These are phyloP conservation scores for Stropharia rugosoannulata DNA, from an alignment of 768 basidiomycete genomes.

Conservation along the genomic window DNA sequence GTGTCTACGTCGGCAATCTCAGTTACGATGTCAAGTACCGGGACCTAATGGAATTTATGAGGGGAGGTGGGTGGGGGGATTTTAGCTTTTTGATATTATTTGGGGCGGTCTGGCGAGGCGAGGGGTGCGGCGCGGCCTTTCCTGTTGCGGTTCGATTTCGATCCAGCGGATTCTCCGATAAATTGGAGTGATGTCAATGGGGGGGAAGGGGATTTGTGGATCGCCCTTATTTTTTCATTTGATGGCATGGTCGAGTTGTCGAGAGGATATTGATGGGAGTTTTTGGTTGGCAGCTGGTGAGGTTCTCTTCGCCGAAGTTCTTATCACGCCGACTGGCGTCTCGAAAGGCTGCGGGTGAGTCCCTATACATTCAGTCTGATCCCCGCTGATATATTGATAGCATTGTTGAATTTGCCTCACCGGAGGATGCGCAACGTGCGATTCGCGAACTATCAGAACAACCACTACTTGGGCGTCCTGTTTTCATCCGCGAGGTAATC, in stretches of 20 bases:
- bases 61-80: constrained; percentile 98
- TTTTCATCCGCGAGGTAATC: constrained; percentile 92
- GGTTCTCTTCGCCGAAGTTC: constrained; percentile 99
- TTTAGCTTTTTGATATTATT: constrained; percentile 24
- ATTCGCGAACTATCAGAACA: constrained; percentile 90
- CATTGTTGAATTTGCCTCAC: constrained; percentile 92
- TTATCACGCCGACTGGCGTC: constrained; percentile 92
- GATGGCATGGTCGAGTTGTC: constrained; percentile 58
- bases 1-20: constrained; percentile 98
- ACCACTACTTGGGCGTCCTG: constrained; percentile 86
- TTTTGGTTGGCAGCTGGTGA: constrained; percentile 97
- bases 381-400: constrained; percentile 37
- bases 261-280: constrained; percentile 94
- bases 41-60: constrained; percentile 99
- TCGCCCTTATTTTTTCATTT: constrained; percentile 34
- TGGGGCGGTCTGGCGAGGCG: constrained; percentile 25
- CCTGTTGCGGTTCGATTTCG: constrained; percentile 6
- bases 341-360: constrained; percentile 99
- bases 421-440: constrained; percentile 86
- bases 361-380: constrained; percentile 10
- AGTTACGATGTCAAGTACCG: constrained; percentile 98
- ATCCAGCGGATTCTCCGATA: constrained; percentile 30
- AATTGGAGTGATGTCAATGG: constrained; percentile 40
- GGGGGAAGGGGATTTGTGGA: constrained; percentile 37
- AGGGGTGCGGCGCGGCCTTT: constrained; percentile 6